A percentile compares a stretch with the other conserved stretches of the same genome.
Evolutionary conservation across 2,329 filamentous ascomycete species (phyloP).

Genomic region (Sporothrix globosa): DNA sequence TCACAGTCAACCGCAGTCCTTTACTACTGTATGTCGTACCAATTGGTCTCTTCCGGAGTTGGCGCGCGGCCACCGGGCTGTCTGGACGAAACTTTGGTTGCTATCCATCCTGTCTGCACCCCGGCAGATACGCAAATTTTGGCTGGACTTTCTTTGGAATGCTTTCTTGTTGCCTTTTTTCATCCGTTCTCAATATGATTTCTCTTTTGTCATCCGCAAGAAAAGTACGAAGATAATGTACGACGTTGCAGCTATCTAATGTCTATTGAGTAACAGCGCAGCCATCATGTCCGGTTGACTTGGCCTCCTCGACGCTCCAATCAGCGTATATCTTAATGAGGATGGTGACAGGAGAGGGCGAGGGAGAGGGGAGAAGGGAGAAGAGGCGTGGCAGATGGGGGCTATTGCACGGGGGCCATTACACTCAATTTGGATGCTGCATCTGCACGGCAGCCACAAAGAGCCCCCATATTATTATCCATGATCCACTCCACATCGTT

Average conservation of each 20-base stretch:
- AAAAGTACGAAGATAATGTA: too few relatives aligned
- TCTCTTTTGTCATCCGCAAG: not conserved
- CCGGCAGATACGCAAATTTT: not conserved
- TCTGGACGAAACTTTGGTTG: conserved; percentile 3
- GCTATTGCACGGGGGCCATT: not conserved
- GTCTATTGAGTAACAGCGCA: too few relatives aligned
- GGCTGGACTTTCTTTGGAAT: conserved; percentile 3
- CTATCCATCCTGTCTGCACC: conserved; percentile 11
- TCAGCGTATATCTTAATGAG: not conserved
- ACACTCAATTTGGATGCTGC: conserved; percentile 21
- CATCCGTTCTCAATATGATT: not conserved
- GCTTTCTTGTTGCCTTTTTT: not conserved
- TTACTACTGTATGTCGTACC: not conserved
- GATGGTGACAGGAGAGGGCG: not conserved
- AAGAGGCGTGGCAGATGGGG: conserved; percentile 17
- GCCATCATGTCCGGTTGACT: not conserved
- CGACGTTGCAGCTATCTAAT: too few relatives aligned
- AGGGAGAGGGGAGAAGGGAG: conserved; percentile 3
- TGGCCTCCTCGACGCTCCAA: conserved; percentile 1
- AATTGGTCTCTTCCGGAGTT: conserved; percentile 1
- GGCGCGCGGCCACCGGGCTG: conserved; percentile 19
- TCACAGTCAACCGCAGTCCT: not conserved
- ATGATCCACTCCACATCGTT: conserved; percentile 13
- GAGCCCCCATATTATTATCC: conserved; percentile 19
- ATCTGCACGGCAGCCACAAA: conserved; percentile 1